Conservation (phyloP, 108 stramenopile species). For the Fragilariopsis cylindrus region DNA sequence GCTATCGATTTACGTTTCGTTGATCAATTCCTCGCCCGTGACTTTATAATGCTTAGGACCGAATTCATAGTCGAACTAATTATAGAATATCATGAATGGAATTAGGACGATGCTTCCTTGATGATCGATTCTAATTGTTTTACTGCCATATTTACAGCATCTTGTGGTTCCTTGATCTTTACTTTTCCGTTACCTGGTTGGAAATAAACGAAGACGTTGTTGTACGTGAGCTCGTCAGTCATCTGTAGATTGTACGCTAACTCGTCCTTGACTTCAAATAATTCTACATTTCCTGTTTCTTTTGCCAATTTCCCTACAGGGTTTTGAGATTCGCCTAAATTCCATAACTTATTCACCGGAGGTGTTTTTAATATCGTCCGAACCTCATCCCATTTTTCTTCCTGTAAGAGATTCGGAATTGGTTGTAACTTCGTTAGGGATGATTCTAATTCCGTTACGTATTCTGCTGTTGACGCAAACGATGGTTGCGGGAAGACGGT, state of each 20-base stretch:
- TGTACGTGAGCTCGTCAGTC: conserved; percentile 78
- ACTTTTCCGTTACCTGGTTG: conserved; percentile 75
- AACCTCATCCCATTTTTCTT: conserved; percentile 69
- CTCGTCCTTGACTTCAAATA: conserved; percentile 77
- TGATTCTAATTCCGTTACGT: conserved; percentile 36
- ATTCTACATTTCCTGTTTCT: conserved; percentile 57
- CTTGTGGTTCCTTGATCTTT: conserved; percentile 61
- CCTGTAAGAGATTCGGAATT: conserved; percentile 54
- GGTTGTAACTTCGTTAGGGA: conserved; percentile 39
- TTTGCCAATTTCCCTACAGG: conserved; percentile 61
- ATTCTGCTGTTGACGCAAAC: conserved; percentile 22
- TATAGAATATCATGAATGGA: conserved; percentile 4
- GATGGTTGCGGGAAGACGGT: conserved; percentile 3
- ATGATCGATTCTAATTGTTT: conserved; percentile 31
- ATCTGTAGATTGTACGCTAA: conserved; percentile 65
- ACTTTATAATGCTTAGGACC: no score
- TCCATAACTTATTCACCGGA: conserved; percentile 75
- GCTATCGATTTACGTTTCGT: no score
- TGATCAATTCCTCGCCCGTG: no score
- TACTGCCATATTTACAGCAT: conserved; percentile 57
- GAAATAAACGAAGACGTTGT: conserved; percentile 74
- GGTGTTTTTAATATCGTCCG: conserved; percentile 76
- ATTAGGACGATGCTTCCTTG: not conserved
- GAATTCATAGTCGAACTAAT: not conserved
- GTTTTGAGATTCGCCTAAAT: conserved; percentile 69